Evolutionary conservation across 2,329 filamentous ascomycete species (phyloP), one percentile per base, ranked within the genome.

Genomic region (Macrophomina tecta): DNA sequence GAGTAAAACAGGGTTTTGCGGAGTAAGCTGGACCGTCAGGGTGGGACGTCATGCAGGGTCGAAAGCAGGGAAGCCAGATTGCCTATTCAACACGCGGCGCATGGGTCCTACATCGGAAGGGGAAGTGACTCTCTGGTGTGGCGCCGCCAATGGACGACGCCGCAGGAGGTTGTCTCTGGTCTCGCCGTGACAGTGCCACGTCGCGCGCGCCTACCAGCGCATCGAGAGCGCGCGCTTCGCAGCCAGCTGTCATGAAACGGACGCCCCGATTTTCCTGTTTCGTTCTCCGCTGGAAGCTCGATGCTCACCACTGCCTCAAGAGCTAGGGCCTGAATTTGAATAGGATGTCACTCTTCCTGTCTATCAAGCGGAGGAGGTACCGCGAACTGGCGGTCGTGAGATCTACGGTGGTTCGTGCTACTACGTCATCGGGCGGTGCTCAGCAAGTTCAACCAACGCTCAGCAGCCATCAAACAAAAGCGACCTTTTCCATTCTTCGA

Each of bases 1-100:
- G 28, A 52, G 45, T 32, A 53, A 64, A 64, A 64, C 61, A 64
- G 61, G 61, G 61, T 64, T 64, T 36, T 18, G 61, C 18, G 45
- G 60, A 32, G 51, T 34, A 46, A 30, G 16, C n/a, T 23, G 58
- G 40, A 55, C 55, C 36, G 49, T 36, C 53, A 53, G 46, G 58
- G 30, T 48, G 16, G 61, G 61, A 67, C 66, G 66, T 67, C 66
- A 67, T 67, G 66, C 51, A 58, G 61, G 66, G 45, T 61, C 40
- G 49, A 36, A 64, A 49, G 61, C 51, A 60, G 45, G 51, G 62
- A 42, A 60, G 28, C 7, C 30, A 1, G 58, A 51, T 62, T 49
- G n/a, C 58, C 58, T 58, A 28, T 60, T 53, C 36, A 14, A 53
- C 48, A 56, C 48, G 36, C 53, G 23, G 55, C 28, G 55, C 55